phyloP scores from a whole-genome alignment of 306 rosid species.

The Psophocarpus tetragonolobus region DNA sequence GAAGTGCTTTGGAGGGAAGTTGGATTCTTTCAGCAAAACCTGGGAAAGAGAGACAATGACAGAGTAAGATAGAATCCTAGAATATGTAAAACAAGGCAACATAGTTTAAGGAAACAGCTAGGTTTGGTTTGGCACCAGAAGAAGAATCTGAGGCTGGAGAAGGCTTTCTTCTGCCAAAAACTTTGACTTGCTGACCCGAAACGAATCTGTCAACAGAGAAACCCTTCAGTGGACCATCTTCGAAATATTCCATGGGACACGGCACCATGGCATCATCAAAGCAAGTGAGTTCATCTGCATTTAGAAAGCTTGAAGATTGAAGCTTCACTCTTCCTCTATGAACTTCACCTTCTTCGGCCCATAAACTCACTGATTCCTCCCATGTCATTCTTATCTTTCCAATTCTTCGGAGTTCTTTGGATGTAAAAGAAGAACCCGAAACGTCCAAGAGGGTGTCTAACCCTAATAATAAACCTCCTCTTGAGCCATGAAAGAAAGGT shows the following conservation, averaged over 20 bases:
- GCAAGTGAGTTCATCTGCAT: conserved; percentile 79
- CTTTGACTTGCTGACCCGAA: conserved; percentile 88
- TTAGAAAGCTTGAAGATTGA: conserved; percentile 65
- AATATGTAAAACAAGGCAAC: conserved; percentile 23
- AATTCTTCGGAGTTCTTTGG: conserved; percentile 71
- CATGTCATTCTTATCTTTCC: conserved; percentile 86
- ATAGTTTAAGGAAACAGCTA: conserved; percentile 7
- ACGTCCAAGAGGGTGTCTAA: conserved; percentile 55
- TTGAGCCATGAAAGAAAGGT: conserved; percentile 50
- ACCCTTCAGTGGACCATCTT: conserved; percentile 80
- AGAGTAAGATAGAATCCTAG: conserved; percentile 23
- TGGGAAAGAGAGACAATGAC: conserved; percentile 23
- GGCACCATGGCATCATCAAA: conserved; percentile 86
- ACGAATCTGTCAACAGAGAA: conserved; percentile 85
- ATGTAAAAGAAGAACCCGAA: conserved; percentile 41
- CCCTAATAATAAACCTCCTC: conserved; percentile 65
- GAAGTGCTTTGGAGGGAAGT: conserved; percentile 52
- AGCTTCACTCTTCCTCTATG: conserved; percentile 74
- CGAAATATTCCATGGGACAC: conserved; percentile 79
- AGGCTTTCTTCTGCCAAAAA: conserved; percentile 89
- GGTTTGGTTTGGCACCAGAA: conserved; percentile 47
- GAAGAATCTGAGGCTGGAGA: conserved; percentile 45
- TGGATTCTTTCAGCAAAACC: conserved; percentile 58
- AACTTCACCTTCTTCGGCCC: conserved; percentile 88
- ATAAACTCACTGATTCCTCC: conserved; percentile 90